These are phyloP conservation scores for Xylariomycetidae sp. DNA, from an alignment of 2,329 filamentous ascomycete species.

Conservation along the genomic window DNA sequence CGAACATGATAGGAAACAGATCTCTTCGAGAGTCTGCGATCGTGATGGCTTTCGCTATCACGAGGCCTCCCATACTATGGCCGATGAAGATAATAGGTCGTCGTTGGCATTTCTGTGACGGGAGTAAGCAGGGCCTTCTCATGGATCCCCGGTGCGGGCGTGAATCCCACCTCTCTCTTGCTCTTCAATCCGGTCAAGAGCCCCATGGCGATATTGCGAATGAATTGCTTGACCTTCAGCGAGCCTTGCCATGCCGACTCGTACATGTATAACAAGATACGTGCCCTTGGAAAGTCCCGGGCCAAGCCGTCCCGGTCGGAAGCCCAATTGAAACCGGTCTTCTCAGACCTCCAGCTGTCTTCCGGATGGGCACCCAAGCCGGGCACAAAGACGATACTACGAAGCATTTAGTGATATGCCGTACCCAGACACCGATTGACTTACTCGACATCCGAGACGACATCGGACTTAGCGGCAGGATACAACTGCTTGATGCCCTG, in stretches of 20 bases:
- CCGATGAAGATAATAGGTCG: slow-evolving; percentile 37
- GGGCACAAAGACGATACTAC: slow-evolving; percentile 34
- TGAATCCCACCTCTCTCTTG: slow-evolving; percentile 27
- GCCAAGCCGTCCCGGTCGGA: slow-evolving; percentile 31
- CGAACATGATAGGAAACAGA: slow-evolving; percentile 32
- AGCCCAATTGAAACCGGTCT: slow-evolving; percentile 35
- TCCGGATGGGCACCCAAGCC: slow-evolving; percentile 34
- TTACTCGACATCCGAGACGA: slow-evolving; percentile 31
- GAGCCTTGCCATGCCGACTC: slow-evolving; percentile 35
- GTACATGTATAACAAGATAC: slow-evolving; percentile 35
- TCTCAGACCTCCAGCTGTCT: slow-evolving; percentile 33
- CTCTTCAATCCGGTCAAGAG: slow-evolving; percentile 29
- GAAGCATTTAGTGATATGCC: slow-evolving; percentile 10
- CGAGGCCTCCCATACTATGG: slow-evolving; percentile 38
- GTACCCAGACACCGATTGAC: slow-evolving; percentile 7
- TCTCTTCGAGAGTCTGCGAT: slow-evolving; percentile 30
- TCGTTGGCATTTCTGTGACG: slow-evolving; percentile 20
- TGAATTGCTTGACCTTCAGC: slow-evolving; percentile 36
- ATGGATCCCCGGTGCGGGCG: too few relatives aligned
- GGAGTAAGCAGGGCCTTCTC: background rate
- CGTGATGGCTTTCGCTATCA: slow-evolving; percentile 34
- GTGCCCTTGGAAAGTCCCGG: slow-evolving; percentile 33
- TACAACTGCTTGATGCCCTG: slow-evolving; percentile 35
- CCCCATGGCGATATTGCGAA: slow-evolving; percentile 31
- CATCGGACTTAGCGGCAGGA: slow-evolving; percentile 22